Evolutionary conservation across 1,139 yeast genomes (phyloP).

Genomic region (Blastobotrys proliferans): DNA sequence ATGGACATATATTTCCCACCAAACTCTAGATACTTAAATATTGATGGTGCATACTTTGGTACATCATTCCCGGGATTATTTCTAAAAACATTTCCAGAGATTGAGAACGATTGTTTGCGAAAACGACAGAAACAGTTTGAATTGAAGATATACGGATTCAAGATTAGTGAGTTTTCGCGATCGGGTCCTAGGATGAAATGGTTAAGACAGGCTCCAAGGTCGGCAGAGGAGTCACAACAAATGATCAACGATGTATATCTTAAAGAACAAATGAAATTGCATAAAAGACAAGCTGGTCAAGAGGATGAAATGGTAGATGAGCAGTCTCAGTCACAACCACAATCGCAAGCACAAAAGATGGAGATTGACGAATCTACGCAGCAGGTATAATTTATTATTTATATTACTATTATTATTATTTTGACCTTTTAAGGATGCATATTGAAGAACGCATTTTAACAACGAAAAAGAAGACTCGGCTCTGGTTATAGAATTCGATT

Average conservation of each 20-base stretch:
- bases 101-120: conserved; percentile 49
- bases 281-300: too few species aligned
- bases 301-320: not conserved
- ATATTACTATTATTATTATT: too few species aligned
- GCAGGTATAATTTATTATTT: too few species aligned
- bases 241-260: conserved; percentile 21
- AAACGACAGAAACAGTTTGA: conserved; percentile 58
- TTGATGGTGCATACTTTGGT: conserved; percentile 97
- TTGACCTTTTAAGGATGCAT: too few species aligned
- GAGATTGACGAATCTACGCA: too few species aligned
- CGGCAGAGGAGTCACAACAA: conserved; percentile 22
- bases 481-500: too few species aligned
- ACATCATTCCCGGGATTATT: conserved; percentile 92
- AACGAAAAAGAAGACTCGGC: too few species aligned
- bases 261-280: conserved; percentile 5
- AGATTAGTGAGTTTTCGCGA: conserved; percentile 65
- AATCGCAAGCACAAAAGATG: too few species aligned
- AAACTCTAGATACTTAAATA: conserved; percentile 74
- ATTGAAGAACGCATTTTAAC: too few species aligned
- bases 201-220: conserved; percentile 54
- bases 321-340: not conserved
- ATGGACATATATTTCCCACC: conserved; percentile 85
- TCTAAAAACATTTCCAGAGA: conserved; percentile 83
- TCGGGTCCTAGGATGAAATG: conserved; percentile 95
- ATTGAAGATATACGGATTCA: conserved; percentile 83